Conservation (phyloP, 306 rosid species). For the Inga oerstediana region DNA sequence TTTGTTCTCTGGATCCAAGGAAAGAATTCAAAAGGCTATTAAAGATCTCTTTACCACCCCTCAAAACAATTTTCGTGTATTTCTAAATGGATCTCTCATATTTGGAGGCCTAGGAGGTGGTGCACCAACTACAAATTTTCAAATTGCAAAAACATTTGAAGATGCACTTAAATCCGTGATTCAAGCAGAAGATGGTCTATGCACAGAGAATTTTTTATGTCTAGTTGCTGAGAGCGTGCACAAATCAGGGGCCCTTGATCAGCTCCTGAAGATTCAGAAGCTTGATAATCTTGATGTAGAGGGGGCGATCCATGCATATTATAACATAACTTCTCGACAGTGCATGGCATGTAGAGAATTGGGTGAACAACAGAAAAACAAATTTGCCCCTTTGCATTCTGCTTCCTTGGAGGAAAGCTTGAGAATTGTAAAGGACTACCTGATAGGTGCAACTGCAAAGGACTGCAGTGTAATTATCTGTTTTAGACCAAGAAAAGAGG, state of each 20-base stretch:
- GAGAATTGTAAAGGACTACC: constrained; percentile 75
- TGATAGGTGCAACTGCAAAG: constrained; percentile 85
- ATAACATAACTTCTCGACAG: constrained; percentile 65
- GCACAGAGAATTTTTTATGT: constrained; percentile 62
- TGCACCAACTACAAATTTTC: constrained; percentile 59
- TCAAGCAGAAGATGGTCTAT: constrained; percentile 56
- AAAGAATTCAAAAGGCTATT: constrained; percentile 75
- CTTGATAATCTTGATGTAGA: constrained; percentile 87
- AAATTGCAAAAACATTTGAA: constrained; percentile 71
- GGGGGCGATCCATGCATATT: constrained; percentile 92
- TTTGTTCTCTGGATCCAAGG: constrained; percentile 83
- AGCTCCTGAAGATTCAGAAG: constrained; percentile 80
- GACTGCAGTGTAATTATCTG: constrained; percentile 93
- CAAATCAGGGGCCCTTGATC: constrained; percentile 66
- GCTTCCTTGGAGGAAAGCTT: constrained; percentile 74
- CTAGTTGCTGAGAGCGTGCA: constrained; percentile 71
- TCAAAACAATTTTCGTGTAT: constrained; percentile 94
- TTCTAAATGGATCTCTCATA: constrained; percentile 79
- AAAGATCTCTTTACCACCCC: constrained; percentile 82
- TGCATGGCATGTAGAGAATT: constrained; percentile 70
- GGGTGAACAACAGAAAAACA: constrained; percentile 50
- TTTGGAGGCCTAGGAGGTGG: constrained; percentile 85
- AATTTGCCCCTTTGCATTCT: constrained; percentile 69
- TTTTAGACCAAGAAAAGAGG: constrained; percentile 66
- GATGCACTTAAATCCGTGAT: constrained; percentile 71